Evolutionary conservation across 371 early-diverging fungal species (phyloP).

Genomic region (Coemansia sp.): DNA sequence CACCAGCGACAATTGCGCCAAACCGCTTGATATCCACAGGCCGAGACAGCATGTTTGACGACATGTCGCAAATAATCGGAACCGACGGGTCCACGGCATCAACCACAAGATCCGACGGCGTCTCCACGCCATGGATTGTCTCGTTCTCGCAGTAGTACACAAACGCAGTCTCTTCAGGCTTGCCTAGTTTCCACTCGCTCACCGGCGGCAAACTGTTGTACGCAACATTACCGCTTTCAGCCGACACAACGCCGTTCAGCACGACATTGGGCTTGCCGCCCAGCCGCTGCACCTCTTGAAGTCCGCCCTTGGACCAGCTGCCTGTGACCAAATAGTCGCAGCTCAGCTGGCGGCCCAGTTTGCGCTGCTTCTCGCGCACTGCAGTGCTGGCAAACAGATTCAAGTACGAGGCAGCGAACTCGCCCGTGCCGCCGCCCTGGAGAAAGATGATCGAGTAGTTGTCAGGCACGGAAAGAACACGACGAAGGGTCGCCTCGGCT

Average conservation of each 20-base stretch:
- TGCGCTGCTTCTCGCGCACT: slow-evolving; percentile 56
- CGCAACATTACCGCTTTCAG: slow-evolving; percentile 50
- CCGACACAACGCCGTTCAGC: slow-evolving; percentile 56
- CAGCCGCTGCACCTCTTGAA: slow-evolving; percentile 80
- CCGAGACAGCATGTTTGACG: slow-evolving; percentile 88
- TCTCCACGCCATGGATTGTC: slow-evolving; percentile 95
- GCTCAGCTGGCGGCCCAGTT: slow-evolving; percentile 52
- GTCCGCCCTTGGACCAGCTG: slow-evolving; percentile 88
- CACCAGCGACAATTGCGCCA: slow-evolving; percentile 91
- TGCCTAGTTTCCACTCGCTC: slow-evolving; percentile 70
- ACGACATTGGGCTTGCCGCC: slow-evolving; percentile 73
- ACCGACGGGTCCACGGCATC: slow-evolving; percentile 64
- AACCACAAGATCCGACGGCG: slow-evolving; percentile 57
- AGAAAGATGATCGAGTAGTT: slow-evolving; percentile 88
- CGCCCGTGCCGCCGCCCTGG: slow-evolving; percentile 94
- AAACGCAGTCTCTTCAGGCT: slow-evolving; percentile 72
- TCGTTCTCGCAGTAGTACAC: slow-evolving; percentile 97
- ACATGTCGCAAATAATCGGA: slow-evolving; percentile 93
- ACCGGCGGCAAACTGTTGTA: slow-evolving; percentile 63
- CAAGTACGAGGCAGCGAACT: slow-evolving; percentile 86
- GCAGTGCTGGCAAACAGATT: slow-evolving; percentile 75
- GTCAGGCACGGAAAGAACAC: slow-evolving; percentile 76
- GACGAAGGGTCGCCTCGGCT: slow-evolving; percentile 69
- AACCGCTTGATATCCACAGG: slow-evolving; percentile 80
- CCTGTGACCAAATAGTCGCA: slow-evolving; percentile 94